These are phyloP conservation scores for Crithidia thermophila DNA, from an alignment of 208 protist genomes.

Conservation along the genomic window DNA sequence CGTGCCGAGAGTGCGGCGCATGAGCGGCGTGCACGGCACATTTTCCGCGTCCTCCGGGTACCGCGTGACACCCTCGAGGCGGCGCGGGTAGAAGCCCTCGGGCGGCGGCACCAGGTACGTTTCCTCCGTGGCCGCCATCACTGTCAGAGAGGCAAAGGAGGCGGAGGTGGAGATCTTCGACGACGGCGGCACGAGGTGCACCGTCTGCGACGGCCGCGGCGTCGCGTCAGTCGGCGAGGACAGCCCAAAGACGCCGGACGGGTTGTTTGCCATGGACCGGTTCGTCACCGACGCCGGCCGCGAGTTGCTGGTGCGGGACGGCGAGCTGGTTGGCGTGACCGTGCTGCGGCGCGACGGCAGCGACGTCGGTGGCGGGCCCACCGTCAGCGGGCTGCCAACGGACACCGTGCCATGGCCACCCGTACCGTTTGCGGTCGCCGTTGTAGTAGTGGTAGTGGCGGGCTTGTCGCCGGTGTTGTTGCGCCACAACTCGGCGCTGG, in stretches of 20 bases:
- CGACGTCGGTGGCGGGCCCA: slow-evolving; percentile 1
- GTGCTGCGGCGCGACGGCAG: slow-evolving; percentile 28
- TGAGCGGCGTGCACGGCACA: slow-evolving; percentile 19
- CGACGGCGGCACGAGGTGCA: not conserved
- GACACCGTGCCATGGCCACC: not conserved
- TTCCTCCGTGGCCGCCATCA: not conserved
- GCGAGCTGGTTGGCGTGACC: slow-evolving; percentile 11
- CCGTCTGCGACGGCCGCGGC: slow-evolving; percentile 3
- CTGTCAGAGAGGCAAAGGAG: not conserved
- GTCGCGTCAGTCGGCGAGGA: slow-evolving; percentile 1
- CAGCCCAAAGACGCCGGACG: not conserved
- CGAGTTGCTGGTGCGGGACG: not conserved
- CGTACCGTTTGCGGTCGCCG: not conserved
- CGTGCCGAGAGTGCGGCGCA: slow-evolving; percentile 11
- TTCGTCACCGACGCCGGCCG: slow-evolving; percentile 2
- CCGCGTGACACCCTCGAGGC: slow-evolving; percentile 18
- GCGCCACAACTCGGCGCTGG: slow-evolving; percentile 59
- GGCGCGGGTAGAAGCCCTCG: slow-evolving; percentile 58
- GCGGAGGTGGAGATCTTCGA: not conserved
- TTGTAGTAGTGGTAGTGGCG: not conserved
- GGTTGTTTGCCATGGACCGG: not conserved
- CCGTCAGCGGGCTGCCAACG: not conserved
- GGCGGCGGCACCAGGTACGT: slow-evolving; percentile 24
- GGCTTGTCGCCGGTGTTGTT: slow-evolving; percentile 1
- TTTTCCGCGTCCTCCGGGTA: slow-evolving; percentile 21